Evolutionary conservation across 2,329 filamentous ascomycete genomes (phyloP).

Genomic region (Byssochlamys sp.): DNA sequence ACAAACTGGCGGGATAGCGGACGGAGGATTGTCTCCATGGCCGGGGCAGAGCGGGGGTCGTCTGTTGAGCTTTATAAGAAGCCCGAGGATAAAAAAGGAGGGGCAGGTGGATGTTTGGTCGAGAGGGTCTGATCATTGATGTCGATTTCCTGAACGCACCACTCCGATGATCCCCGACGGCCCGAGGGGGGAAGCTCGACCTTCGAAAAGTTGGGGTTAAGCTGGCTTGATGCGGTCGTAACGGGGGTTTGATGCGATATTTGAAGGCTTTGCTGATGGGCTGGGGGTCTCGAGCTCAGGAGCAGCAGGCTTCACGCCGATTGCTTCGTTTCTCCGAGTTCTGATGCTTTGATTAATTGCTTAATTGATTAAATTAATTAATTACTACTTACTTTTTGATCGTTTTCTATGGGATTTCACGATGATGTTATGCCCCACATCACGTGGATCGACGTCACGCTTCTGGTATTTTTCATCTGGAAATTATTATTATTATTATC

Average conservation of each 20-base stretch:
- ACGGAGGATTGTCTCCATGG: slow-evolving; percentile 28
- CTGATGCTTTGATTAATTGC: background rate
- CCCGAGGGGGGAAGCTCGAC: background rate
- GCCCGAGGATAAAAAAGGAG: slow-evolving; percentile 4
- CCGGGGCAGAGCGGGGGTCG: slow-evolving; percentile 3
- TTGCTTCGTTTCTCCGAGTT: slow-evolving; percentile 14
- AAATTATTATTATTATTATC: too few species aligned
- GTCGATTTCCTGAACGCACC: background rate
- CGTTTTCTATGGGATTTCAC: slow-evolving; percentile 1
- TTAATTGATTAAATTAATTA: background rate
- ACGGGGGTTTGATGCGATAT: background rate
- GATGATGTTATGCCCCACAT: slow-evolving; percentile 5
- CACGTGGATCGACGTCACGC: slow-evolving; percentile 11
- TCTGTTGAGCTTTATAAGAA: background rate
- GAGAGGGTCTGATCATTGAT: background rate
- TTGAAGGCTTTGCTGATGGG: background rate
- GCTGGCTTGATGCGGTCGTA: background rate
- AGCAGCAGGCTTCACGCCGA: background rate
- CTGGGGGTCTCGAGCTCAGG: background rate
- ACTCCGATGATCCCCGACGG: background rate
- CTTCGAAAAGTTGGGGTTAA: background rate
- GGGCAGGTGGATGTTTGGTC: slow-evolving; percentile 9
- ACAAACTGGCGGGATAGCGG: slow-evolving; percentile 28
- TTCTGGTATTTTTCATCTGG: background rate
- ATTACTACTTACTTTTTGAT: too few species aligned